Base-by-base conservation (phyloP, 345 rosid genomes). In the Linum usitatissimum region DNA sequence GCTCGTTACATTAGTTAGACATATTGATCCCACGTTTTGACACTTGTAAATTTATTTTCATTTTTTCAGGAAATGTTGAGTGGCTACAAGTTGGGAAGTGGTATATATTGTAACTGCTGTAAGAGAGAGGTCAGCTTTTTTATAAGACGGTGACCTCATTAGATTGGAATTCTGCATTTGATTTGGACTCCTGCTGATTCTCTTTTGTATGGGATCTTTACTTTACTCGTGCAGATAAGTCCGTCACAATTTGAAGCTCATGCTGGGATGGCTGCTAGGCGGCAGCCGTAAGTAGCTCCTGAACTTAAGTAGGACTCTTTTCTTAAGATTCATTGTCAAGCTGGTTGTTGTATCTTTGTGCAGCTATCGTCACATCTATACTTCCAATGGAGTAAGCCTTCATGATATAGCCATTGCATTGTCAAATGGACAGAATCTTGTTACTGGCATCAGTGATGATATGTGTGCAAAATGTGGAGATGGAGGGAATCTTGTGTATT, bases 161-260 rank as follows among this genome's bases (percentile, higher is more conserved):
- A 31, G 19, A 49, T 38, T 59, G 6, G 21, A 48, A 28, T 39
- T 70, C 42, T 39, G 53, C 28, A 42, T 56, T 53, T 61, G 64
- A 57, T 65, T n/a, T 20, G 17, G 31, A 23, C 30, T 23, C 28
- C 28, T 23, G 28, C 28, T 49, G 19, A 45, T 30, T 30, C 53
- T 40, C 61, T 59, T 30, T 39, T 31, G 66, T 38, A 56, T 21
- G 60, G 57, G 53, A 30, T 15, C 30, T 6, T 53, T 36, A 8
- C 12, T 62, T 71, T 57, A 28, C 28, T 19, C 14, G 38, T 62
- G 70, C 87, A 94, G 99, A 75, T 94, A 60, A 94, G 99, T 66
- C 99, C 99, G 66, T 94, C 99, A 1, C 99, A 94, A 68, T 94
- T 94, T 72, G 99, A 94, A 79, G 84, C 99, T 20, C 99, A 94